Evolutionary conservation across 495 filamentous ascomycete species (phyloP), one percentile per base, ranked within the genome.

Genomic region (Xylaria acuta): DNA sequence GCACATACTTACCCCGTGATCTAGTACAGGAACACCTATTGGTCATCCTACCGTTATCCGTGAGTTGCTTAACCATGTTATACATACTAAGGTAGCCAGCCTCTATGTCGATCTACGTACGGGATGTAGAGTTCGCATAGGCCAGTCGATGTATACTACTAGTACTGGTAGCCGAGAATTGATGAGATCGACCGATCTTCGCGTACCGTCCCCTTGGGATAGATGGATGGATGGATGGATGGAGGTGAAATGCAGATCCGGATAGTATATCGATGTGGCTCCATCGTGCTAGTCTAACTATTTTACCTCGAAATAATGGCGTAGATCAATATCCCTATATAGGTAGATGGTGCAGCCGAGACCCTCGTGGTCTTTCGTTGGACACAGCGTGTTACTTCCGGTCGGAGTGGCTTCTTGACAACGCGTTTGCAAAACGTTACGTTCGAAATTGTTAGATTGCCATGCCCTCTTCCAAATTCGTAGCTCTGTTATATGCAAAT

Each of bases 201-300:
- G 51, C 54, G 58, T 60, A 22, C 58, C 58, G 58, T 22, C 32
- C 9, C 34, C 58, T 11, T 60, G 58, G 58, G 58, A 60, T 36
- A 3, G 8, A 22, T 22, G 51, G 6, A 27, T 53, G 22, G 1
- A 3, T 30, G 8, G 38, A 8, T 2, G n/a, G 7, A 51, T n/a
- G 9, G 51, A 30, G 22, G 11, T 18, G 12, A 27, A 38, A 59
- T 34, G 32, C 54, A 18, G 18, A n/a, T 59, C 54, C 54, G 30
- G 22, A 53, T 58, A 6, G 54, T 36, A 36, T 12, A n/a, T 36
- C 5, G n/a, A 59, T 59, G 34, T 60, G 16, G 22, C 58, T 60
- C 25, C 27, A 32, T 18, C 32, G 22, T 40, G 58, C 34, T 38
- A 9, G 30, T n/a, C 54, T 6, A 18, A 1, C 16, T 11, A n/a